phyloP scores from a whole-genome alignment of 2,329 filamentous ascomycete genomes.

The Lecanosticta acicola region DNA sequence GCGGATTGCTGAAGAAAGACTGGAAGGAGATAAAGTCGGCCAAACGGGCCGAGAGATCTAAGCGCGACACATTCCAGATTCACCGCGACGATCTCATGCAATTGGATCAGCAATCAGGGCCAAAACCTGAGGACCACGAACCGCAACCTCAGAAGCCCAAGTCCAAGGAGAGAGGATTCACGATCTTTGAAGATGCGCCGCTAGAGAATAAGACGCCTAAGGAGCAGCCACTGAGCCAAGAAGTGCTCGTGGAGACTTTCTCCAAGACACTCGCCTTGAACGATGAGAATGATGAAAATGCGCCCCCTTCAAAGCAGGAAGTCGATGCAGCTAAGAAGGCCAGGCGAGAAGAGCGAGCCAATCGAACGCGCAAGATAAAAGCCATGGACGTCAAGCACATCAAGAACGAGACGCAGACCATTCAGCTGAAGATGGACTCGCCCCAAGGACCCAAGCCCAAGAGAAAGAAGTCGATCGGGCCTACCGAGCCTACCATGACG shows the following conservation, averaged over 20 bases:
- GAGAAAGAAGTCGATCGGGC: slow-evolving; percentile 66
- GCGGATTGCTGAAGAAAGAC: slow-evolving; percentile 59
- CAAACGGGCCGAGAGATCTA: slow-evolving; percentile 5
- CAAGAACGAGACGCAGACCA: slow-evolving; percentile 79
- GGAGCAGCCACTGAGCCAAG: slow-evolving; percentile 2
- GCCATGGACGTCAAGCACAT: slow-evolving; percentile 68
- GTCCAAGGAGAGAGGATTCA: slow-evolving; percentile 29
- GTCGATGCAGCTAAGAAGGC: slow-evolving; percentile 43
- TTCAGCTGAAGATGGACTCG: slow-evolving; percentile 89
- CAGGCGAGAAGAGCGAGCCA: slow-evolving; percentile 45
- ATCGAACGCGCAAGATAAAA: slow-evolving; percentile 58
- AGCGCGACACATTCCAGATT: slow-evolving; percentile 19
- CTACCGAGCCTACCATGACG: slow-evolving; percentile 91
- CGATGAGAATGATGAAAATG: slow-evolving; percentile 46
- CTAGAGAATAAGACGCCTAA: slow-evolving; percentile 7
- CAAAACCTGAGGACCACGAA: neutral
- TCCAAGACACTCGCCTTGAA: slow-evolving; percentile 31
- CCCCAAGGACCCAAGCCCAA: slow-evolving; percentile 78
- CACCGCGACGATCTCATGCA: slow-evolving; percentile 13
- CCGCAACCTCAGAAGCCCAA: slow-evolving; percentile 14
- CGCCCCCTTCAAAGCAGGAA: slow-evolving; percentile 33
- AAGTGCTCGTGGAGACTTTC: slow-evolving; percentile 24
- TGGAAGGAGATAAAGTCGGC: slow-evolving; percentile 39
- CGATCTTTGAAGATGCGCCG: slow-evolving; percentile 31
- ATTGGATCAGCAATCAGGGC: slow-evolving; percentile 1